Evolutionary conservation across 2,329 filamentous ascomycete species (phyloP), one percentile per base, ranked within the genome.

Genomic region (Colletotrichum zoysiae): DNA sequence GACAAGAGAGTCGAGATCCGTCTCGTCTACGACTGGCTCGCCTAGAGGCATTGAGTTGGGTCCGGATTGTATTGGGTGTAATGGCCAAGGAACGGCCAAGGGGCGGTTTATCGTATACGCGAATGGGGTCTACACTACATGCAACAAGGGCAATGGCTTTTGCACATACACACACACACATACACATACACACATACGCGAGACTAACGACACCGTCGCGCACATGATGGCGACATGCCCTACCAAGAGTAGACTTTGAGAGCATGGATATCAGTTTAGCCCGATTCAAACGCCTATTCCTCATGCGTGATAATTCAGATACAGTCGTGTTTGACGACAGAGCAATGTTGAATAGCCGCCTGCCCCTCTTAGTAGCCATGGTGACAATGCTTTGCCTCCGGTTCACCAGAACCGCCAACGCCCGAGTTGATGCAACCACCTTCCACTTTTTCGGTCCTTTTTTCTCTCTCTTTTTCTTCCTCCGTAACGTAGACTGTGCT

Each of bases 21-120:
- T 77, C 81, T 91, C 75, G 83, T 90, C 48, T 91, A 90, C 76
- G 88, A 91, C 78, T 90, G 77, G 73, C 58, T 82, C 23, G 74
- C 65, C 56, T 72, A 72, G 66, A 60, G 30, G 18, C 20, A n/a
- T 23, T 23, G n/a, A 48, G 20, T 23, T 56, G 33, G 18, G 6
- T 16, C 20, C 16, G 18, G 9, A 33, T 38, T 42, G 35, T 18
- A 14, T 11, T 20, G 38, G 5, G 23, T n/a, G 20, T 74, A 11
- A 75, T 75, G 74, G 59, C 64, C 57, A 67, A 66, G 48, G n/a
- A 33, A 16, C 16, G 40, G 42, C 42, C 16, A 44, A 70, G 12
- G 46, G 18, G 51, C n/a, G 70, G 58, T 40, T 40, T 71, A 60
- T 61, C 55, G 61, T 60, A 12, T 55, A 68, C 50, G 46, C n/a